Base-by-base conservation (phyloP, 352 stramenopile species). In the Phytophthora ramorum region DNA sequence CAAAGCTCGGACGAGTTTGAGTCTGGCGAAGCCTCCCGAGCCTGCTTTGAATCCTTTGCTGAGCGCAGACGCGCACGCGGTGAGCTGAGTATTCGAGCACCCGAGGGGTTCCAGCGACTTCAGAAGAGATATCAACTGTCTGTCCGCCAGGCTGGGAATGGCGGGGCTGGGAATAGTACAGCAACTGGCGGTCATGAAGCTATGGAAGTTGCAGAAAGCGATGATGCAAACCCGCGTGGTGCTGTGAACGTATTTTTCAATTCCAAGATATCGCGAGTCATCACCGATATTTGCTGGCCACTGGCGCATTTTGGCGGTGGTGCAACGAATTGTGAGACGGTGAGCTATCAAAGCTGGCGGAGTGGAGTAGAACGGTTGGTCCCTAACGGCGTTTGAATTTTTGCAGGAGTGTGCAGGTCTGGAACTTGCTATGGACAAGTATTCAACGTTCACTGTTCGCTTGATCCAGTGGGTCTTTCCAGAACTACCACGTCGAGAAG, bases 391-490 rank as follows among this genome's bases (percentile, higher is more conserved):
- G 8, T 44, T 22, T 44, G 8, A 4, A 0, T 16, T 46, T 32
- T n/a, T 59, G 17, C 50, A 81, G 52, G 52, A 80, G 10, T 67
- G 69, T 4, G 67, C 75, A 38, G 77, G 75, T 54, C 47, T 75
- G 40, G 77, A 85, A 32, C 68, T 90, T 8, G 63, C 74, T 34
- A 26, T 58, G 40, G 53, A 79, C 13, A 82, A 86, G 43, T 90
- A 90, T 44, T 80, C 74, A 26, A 58, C 55, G 28, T 76, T 90
- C 44, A 78, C 70, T 43, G 69, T 75, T 63, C 73, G 75, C 38
- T 48, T 78, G 4, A 43, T 90, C 10, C 59, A 81, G 43, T 90
- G 81, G 81, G 52, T 87, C 1, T 84, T 87, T 51, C 78, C 81
- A 0, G 76, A 78, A 0, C 61, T 90, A 3, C 79, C 76, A 3